Evolutionary conservation across 257 asterid genomes (phyloP).

Genomic region (Phtheirospermum japonicum): DNA sequence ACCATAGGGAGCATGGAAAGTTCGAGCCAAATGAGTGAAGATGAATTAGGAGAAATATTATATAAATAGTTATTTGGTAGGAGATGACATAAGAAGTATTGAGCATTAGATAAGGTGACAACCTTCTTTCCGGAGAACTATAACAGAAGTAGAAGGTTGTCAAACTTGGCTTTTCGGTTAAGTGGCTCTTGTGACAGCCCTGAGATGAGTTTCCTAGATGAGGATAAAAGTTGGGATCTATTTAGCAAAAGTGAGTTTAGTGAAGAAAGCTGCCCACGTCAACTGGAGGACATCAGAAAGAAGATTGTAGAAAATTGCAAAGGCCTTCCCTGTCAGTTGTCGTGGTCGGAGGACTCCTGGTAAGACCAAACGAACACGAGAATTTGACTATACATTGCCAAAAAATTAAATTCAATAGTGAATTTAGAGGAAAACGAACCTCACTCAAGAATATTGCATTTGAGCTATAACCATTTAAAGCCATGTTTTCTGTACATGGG

Average conservation of each 20-base stretch:
- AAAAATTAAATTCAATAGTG: background rate
- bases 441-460: background rate
- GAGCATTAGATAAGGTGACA: background rate
- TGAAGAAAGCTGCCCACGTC: background rate
- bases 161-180: background rate
- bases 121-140: background rate
- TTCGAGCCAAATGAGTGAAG: background rate
- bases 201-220: background rate
- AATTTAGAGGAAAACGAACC: background rate
- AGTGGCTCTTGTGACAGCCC: background rate
- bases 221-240: conserved; percentile 8
- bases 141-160: background rate
- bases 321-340: too few species aligned
- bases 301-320: background rate
- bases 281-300: too few species aligned
- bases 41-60: background rate
- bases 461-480: conserved; percentile 3
- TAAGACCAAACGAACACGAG: too few species aligned
- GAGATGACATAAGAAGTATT: background rate
- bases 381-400: background rate
- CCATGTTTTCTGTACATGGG: too few species aligned
- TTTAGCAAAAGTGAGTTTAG: background rate
- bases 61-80: background rate
- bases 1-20: too few species aligned
- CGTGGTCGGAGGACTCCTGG: too few species aligned